These are phyloP conservation scores for Lasiodiplodia sp. DNA, from an alignment of 2,329 filamentous ascomycete species.

Conservation along the genomic window DNA sequence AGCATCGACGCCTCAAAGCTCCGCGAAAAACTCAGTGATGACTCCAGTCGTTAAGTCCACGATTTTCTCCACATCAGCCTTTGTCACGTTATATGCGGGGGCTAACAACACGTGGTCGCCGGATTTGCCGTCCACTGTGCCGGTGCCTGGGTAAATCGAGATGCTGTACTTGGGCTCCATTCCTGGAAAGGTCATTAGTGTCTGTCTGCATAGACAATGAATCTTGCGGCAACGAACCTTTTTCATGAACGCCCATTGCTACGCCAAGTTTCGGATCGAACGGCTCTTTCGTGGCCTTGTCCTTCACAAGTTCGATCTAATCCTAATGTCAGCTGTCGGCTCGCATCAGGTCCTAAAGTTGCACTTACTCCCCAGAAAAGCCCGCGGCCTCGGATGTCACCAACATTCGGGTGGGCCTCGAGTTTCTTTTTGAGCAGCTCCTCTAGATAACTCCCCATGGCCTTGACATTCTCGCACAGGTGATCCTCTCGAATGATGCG, in stretches of 20 bases:
- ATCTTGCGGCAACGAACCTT: constrained; percentile 49
- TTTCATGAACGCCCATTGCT: constrained; percentile 59
- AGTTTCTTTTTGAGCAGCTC: constrained; percentile 54
- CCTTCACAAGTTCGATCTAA: constrained; percentile 65
- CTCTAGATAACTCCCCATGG: constrained; percentile 61
- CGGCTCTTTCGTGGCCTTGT: constrained; percentile 62
- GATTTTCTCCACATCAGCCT: constrained; percentile 63
- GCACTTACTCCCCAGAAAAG: constrained; percentile 63
- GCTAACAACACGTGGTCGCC: constrained; percentile 76
- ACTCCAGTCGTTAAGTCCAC: constrained; percentile 60
- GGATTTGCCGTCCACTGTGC: constrained; percentile 63
- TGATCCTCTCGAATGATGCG: constrained; percentile 63
- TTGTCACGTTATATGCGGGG: constrained; percentile 71
- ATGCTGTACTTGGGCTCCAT: constrained; percentile 57
- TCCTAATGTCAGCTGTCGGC: constrained; percentile 31
- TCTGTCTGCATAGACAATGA: not conserved
- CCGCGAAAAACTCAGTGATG: constrained; percentile 57
- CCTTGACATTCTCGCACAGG: constrained; percentile 64
- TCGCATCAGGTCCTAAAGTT: not conserved
- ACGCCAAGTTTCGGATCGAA: constrained; percentile 57
- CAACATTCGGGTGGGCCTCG: constrained; percentile 58
- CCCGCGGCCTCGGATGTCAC: constrained; percentile 67
- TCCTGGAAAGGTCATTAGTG: constrained; percentile 40
- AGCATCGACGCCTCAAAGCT: not conserved
- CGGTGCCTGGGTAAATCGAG: constrained; percentile 69